Evolutionary conservation across 495 filamentous ascomycete genomes (phyloP).

Genomic region (Penicillium bovifimosum): DNA sequence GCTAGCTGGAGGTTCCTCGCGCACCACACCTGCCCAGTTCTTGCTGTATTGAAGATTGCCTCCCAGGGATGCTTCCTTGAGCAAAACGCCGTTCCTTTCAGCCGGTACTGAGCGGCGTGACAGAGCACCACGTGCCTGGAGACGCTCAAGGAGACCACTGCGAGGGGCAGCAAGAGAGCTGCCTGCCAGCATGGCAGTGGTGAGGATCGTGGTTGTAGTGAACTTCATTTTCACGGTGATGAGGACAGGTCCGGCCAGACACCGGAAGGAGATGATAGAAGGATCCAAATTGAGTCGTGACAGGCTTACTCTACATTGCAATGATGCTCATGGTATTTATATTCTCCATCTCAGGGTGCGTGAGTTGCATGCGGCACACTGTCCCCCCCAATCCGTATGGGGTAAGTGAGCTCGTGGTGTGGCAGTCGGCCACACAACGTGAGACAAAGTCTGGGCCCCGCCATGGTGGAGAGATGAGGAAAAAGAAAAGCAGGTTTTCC

Average conservation of each 20-base stretch:
- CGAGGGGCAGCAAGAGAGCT: slow-evolving; percentile 27
- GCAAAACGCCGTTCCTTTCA: slow-evolving; percentile 13
- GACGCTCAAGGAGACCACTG: slow-evolving; percentile 23
- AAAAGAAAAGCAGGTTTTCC: neutral
- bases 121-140: slow-evolving; percentile 22
- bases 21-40: slow-evolving; percentile 58
- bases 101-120: slow-evolving; percentile 23
- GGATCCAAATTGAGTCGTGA: neutral
- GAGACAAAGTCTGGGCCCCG: slow-evolving; percentile 6
- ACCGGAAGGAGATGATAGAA: neutral
- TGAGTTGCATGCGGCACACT: slow-evolving; percentile 18
- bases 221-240: slow-evolving; percentile 25
- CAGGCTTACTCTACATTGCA: no score
- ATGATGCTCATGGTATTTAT: slow-evolving; percentile 9
- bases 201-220: slow-evolving; percentile 12
- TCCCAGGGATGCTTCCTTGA: slow-evolving; percentile 10
- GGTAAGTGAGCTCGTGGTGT: slow-evolving; percentile 14
- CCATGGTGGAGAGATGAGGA: neutral
- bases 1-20: slow-evolving; percentile 37
- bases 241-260: no score
- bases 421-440: neutral
- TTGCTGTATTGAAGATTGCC: slow-evolving; percentile 43
- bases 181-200: slow-evolving; percentile 20
- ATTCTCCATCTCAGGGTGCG: neutral
- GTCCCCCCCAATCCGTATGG: slow-evolving; percentile 16